Percentiles rank a stretch among this genome's conserved stretches.
These are phyloP conservation scores for Suillus subalutaceus DNA, from an alignment of 768 basidiomycete genomes.

Conservation along the genomic window DNA sequence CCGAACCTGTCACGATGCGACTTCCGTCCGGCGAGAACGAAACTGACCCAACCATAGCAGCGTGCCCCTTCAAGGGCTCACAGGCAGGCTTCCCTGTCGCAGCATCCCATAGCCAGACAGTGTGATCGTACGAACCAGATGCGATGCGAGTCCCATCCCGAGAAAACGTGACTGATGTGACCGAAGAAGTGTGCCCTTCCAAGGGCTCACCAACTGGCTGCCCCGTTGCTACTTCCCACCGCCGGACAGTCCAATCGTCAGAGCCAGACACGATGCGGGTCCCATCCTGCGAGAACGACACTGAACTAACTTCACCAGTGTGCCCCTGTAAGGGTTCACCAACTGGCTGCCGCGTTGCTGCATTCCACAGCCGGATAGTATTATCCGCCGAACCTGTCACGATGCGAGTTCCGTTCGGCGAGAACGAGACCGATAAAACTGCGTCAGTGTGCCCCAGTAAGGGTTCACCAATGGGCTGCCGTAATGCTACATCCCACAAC, in stretches of 20 bases:
- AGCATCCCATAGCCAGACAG: neutral
- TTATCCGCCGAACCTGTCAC: neutral
- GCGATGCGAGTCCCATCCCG: neutral
- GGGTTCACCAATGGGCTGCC: neutral
- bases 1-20: too few relatives aligned
- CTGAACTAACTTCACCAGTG: accelerated
- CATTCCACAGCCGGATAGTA: neutral
- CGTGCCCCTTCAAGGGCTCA: neutral
- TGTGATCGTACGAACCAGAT: accelerated
- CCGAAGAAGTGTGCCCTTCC: neutral
- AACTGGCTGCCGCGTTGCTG: neutral
- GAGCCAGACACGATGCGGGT: neutral
- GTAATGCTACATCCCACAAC: neutral
- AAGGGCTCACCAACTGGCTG: neutral
- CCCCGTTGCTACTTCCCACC: neutral
- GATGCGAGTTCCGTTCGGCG: neutral
- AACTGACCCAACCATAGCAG: neutral
- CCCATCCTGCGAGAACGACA: neutral
- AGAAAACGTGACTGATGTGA: neutral
- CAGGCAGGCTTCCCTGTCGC: neutral
- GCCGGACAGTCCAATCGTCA: neutral
- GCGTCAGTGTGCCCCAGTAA: neutral
- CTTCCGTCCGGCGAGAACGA: too few relatives aligned
- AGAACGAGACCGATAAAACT: neutral
- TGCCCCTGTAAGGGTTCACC: neutral